phyloP scores from a whole-genome alignment of 768 basidiomycete genomes.

The Pleurotus pulmonarius region DNA sequence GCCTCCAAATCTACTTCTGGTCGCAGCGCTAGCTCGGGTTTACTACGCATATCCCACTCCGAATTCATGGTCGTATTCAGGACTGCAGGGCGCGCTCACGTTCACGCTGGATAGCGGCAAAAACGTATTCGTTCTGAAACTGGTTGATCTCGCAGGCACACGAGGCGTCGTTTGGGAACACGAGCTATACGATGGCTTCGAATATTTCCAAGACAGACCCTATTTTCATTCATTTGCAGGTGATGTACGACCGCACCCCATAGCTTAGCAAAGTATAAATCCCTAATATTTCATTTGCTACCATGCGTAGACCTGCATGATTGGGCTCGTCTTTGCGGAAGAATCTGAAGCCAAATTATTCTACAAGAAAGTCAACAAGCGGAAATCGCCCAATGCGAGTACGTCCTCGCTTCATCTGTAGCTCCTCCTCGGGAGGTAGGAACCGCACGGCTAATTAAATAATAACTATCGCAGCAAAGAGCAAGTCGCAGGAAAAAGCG shows the following conservation, averaged over 20 bases:
- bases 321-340: constrained; percentile 87
- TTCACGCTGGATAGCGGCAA: constrained; percentile 60
- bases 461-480: constrained; percentile 35
- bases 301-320: constrained; percentile 70
- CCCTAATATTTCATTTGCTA: constrained; percentile 1
- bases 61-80: constrained; percentile 79
- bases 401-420: not conserved
- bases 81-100: constrained; percentile 82
- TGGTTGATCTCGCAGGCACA: constrained; percentile 84
- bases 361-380: constrained; percentile 75
- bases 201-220: constrained; percentile 78
- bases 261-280: not conserved
- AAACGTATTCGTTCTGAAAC: constrained; percentile 58
- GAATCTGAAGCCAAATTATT: constrained; percentile 82
- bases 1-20: constrained; percentile 70
- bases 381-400: constrained; percentile 15
- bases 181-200: constrained; percentile 79
- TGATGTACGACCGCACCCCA: constrained; percentile 64
- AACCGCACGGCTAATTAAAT: constrained; percentile 11
- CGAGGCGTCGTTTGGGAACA: constrained; percentile 92
- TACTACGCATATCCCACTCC: constrained; percentile 86
- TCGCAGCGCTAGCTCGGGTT: constrained; percentile 80
- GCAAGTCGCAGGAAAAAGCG: constrained; percentile 51
- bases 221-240: constrained; percentile 93
- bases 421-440: not conserved